Conservation (phyloP, 176 grass and related monocot genomes). For the Pontederia paniculata region DNA sequence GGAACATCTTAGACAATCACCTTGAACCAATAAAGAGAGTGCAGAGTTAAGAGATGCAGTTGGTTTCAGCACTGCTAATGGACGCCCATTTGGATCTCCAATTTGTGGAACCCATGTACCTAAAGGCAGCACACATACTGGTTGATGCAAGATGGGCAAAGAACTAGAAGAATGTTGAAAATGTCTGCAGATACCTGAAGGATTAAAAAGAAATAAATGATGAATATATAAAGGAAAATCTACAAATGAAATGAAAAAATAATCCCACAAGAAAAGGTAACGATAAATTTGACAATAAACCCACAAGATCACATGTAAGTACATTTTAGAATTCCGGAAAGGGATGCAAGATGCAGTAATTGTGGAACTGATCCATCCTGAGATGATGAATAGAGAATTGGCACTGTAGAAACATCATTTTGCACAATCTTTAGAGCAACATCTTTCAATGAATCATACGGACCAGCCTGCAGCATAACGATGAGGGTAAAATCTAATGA, state of each 20-base stretch:
- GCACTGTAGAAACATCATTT: slow-evolving; percentile 69
- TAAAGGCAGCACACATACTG: slow-evolving; percentile 66
- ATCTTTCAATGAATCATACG: slow-evolving; percentile 77
- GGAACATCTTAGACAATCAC: slow-evolving; percentile 12
- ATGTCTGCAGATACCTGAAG: slow-evolving; percentile 90
- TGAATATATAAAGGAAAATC: neutral
- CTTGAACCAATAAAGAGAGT: slow-evolving; percentile 84
- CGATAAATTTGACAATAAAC: neutral
- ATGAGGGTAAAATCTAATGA: neutral
- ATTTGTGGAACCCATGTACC: slow-evolving; percentile 86
- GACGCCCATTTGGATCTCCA: slow-evolving; percentile 65
- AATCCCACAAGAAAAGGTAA: neutral
- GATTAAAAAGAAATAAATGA: slow-evolving; percentile 18
- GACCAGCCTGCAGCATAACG: slow-evolving; percentile 34
- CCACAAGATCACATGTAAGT: slow-evolving; percentile 5
- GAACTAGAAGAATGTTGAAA: slow-evolving; percentile 79
- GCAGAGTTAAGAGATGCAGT: slow-evolving; percentile 64
- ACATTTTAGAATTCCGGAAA: slow-evolving; percentile 98
- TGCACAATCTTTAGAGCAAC: slow-evolving; percentile 78
- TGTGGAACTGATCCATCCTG: slow-evolving; percentile 90
- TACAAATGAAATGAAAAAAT: neutral
- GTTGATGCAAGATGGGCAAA: slow-evolving; percentile 78
- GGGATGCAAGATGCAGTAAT: slow-evolving; percentile 89
- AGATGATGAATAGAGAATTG: slow-evolving; percentile 61
- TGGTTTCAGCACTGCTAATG: slow-evolving; percentile 57